Evolutionary conservation across 257 asterid species (phyloP).

Genomic region (Lantana camara): DNA sequence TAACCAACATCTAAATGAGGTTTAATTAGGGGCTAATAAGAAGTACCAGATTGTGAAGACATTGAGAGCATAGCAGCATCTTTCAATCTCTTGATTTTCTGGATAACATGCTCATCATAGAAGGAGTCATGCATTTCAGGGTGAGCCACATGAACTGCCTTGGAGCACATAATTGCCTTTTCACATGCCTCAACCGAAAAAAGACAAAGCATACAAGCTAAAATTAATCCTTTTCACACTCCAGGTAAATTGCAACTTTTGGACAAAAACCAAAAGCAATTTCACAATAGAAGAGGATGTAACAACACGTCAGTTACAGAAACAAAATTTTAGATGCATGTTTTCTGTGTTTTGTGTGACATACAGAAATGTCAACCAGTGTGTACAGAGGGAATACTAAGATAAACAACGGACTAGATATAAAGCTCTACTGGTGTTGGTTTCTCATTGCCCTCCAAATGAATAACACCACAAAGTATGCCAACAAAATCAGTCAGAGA

Average conservation of each 20-base stretch:
- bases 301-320: constrained; percentile 7
- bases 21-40: constrained; percentile 19
- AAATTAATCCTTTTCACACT: constrained; percentile 6
- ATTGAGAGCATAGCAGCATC: constrained; percentile 49
- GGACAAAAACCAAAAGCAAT: constrained; percentile 5
- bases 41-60: constrained; percentile 71
- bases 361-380: neutral
- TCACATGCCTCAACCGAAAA: constrained; percentile 64
- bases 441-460: neutral
- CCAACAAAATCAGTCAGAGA: neutral
- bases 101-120: constrained; percentile 32
- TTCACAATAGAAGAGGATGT: neutral
- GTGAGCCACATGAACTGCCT: constrained; percentile 23
- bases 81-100: constrained; percentile 59
- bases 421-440: neutral
- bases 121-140: constrained; percentile 31
- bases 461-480: neutral
- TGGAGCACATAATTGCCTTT: constrained; percentile 54
- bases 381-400: neutral
- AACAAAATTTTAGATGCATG: neutral
- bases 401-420: neutral
- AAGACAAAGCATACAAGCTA: constrained; percentile 14
- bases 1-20: constrained; percentile 13
- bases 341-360: no score
- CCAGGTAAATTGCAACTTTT: constrained; percentile 1